A percentile compares a stretch with the other conserved stretches of the same genome.
Evolutionary conservation across 441 rosid genomes (phyloP).

Genomic region (Bruguiera hainesii): DNA sequence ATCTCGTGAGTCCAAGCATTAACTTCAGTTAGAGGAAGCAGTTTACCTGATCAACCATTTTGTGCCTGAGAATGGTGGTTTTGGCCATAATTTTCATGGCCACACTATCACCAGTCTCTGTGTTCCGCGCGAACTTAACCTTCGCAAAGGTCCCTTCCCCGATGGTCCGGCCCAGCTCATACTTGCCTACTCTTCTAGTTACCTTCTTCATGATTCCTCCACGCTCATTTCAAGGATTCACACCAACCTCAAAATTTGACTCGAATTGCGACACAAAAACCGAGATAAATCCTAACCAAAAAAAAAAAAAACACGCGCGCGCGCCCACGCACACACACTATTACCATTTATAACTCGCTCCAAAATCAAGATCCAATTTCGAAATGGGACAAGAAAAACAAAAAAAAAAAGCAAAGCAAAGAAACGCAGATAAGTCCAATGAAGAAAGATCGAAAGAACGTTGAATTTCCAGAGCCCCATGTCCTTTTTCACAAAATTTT

Average conservation of each 20-base stretch:
- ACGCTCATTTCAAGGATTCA: slow-evolving; percentile 26
- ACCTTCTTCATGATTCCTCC: slow-evolving; percentile 33
- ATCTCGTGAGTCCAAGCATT: no score
- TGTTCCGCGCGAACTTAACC: slow-evolving; percentile 84
- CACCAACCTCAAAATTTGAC: slow-evolving; percentile 2
- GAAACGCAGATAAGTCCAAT: not conserved
- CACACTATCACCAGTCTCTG: slow-evolving; percentile 68
- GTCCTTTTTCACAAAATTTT: not conserved
- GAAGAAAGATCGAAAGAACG: not conserved
- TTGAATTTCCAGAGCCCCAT: not conserved
- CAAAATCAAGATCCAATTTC: not conserved
- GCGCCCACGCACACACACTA: no score
- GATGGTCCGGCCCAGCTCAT: slow-evolving; percentile 78
- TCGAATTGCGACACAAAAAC: not conserved
- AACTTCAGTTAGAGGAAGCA: no score
- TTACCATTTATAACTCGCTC: not conserved
- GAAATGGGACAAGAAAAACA: not conserved
- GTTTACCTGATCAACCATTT: slow-evolving; percentile 92
- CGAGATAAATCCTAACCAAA: not conserved
- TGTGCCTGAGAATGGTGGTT: slow-evolving; percentile 73
- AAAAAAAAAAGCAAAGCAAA: not conserved
- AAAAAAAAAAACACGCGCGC: not conserved
- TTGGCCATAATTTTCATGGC: slow-evolving; percentile 87
- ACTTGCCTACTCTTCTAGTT: slow-evolving; percentile 68
- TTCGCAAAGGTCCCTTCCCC: slow-evolving; percentile 97